Base-by-base conservation (phyloP, 169 alveolate genomes). In the Babesia caballi region DNA sequence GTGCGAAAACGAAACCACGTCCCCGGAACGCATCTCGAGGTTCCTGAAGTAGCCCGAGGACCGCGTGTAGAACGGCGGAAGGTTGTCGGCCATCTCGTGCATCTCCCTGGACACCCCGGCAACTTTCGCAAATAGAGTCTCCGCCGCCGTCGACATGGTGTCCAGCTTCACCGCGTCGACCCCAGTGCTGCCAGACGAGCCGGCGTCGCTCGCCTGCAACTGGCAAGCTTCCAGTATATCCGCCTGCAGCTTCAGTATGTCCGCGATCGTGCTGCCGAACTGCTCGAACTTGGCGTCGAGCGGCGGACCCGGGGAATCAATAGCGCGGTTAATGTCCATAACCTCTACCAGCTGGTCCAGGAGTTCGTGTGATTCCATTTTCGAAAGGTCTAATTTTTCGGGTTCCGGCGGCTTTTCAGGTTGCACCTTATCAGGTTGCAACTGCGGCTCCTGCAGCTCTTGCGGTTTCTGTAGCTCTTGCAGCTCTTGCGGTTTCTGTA, bases 41-140 rank as follows among this genome's bases (percentile, higher is more conserved):
- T 78, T 78, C 36, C 57, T 38, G 60, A 65, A 61, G 41, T 51
- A 78, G 41, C 78, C 56, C 19, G 47, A 9, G 25, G 52, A 40
- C 17, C 87, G n/a, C 17, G 87, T 78, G 57, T 68, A 78, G 21
- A 65, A 69, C 25, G 87, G 87, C 42, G 76, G 76, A 4, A 78
- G 50, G 52, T 68, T 38, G 56, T 70, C 49, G 7, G 61, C 30
- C 49, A 78, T 35, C 33, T 50, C 60, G 56, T 78, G 81, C 52
- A 78, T 52, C 32, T 69, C 56, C 35, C 68, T 36, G 17, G 87
- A 78, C 36, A 70, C 57, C 15, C 11, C 15, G 19, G 82, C 27
- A n/a, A 78, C 52, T 41, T 52, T 56, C 5, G 66, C 38, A 30
- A 78, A 78, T 44, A 78, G 41, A 28, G 14, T 56, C 23, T 63